phyloP scores from a whole-genome alignment of 345 rosid genomes.

The Nephelium lappaceum region DNA sequence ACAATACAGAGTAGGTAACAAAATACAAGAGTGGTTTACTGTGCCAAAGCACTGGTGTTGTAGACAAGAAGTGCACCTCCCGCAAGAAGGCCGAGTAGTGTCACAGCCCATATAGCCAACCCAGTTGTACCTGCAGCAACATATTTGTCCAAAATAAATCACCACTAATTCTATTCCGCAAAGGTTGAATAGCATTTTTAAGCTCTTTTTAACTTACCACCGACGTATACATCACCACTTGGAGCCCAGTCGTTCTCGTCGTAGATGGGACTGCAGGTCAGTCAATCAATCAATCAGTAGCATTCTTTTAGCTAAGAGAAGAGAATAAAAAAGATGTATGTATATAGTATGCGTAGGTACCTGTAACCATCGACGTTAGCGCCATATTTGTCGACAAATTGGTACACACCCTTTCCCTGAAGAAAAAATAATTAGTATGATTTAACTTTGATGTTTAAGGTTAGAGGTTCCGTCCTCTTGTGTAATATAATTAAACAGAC shows the following conservation, averaged over 20 bases:
- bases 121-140: constrained; percentile 64
- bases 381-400: constrained; percentile 90
- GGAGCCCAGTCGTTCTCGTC: constrained; percentile 69
- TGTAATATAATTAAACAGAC: no score
- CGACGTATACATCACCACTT: constrained; percentile 75
- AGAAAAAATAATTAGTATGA: neutral
- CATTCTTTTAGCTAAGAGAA: no score
- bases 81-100: constrained; percentile 73
- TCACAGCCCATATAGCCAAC: constrained; percentile 93
- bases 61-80: constrained; percentile 94
- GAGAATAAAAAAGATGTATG: no score
- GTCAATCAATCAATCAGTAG: no score
- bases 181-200: neutral
- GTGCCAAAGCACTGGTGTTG: constrained; percentile 96
- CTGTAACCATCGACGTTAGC: constrained; percentile 98
- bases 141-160: neutral
- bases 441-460: no score
- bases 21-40: constrained; percentile 36
- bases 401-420: constrained; percentile 98
- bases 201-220: constrained; percentile 45
- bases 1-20: neutral
- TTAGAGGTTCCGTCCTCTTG: no score
- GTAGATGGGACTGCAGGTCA: constrained; percentile 77
- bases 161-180: neutral
- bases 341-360: constrained; percentile 25